Base-by-base conservation (phyloP, 116 monocot species). In the Posidonia oceanica region DNA sequence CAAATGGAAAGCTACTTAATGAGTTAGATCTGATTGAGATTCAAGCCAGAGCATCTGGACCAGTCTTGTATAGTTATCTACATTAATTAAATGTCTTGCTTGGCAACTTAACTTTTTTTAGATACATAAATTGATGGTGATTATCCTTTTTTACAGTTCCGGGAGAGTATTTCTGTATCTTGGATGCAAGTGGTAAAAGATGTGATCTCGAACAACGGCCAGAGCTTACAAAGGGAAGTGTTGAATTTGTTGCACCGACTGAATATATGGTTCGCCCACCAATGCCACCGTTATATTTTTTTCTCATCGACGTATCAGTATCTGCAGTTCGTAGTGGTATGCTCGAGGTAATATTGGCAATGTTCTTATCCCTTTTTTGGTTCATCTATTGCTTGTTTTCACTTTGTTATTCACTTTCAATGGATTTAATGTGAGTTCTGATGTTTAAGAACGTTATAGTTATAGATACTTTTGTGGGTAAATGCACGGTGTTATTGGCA, bases 261-360 rank as follows among this genome's bases (percentile, higher is more conserved):
- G 93, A 98, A 71, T 98, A 98, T 74, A 98, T 98, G 98, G 84
- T 93, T 70, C 87, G 98, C 57, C 93, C 90, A 52, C 98, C 98
- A 61, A 98, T 98, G 93, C 98, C 98, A 22, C 93, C 98, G 56
- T 41, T 83, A 39, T 98, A 93, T 69, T 98, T 98, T 86, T 98
- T 98, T 67, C 78, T 98, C 64, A 93, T 98, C 57, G 98, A 98
- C 68, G 98, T 98, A 37, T 98, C 98, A 65, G 64, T 81, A 38
- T 72, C 86, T 66, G 83, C 98, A 63, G 93, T 84, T 72, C 81
- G 59, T 38, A 78, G 71, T 72, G 98, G 98, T 60, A 69, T 93
- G 77, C 86, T 98, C 73, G 92, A 98, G 93, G 98, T 98, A 92
- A 76, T 37, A 13, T 21, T 14, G 16, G 7, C 65, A 23, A 57